Percentiles rank a stretch among this genome's conserved stretches.
phyloP scores from a whole-genome alignment of 2,329 filamentous ascomycete genomes.

The Pseudopithomyces maydicus region DNA sequence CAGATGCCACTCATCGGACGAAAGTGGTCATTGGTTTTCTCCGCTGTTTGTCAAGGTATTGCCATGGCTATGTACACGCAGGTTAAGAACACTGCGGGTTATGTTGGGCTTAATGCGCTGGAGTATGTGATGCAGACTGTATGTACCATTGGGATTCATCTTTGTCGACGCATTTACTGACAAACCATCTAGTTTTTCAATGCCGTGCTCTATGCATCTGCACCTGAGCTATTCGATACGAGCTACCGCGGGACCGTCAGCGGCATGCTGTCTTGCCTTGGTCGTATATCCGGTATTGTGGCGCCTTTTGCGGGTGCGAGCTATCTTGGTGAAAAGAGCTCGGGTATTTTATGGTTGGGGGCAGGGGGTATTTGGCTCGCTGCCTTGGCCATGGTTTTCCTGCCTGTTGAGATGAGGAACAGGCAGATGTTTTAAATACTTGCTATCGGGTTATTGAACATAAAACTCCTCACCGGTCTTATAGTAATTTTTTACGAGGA shows the following conservation, averaged over 20 bases:
- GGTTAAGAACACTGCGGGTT: constrained; percentile 29
- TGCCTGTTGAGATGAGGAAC: constrained; percentile 37
- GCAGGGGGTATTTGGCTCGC: constrained; percentile 37
- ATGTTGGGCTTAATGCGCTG: constrained; percentile 34
- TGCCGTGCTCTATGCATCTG: constrained; percentile 35
- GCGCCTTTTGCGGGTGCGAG: constrained; percentile 35
- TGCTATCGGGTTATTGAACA: no score
- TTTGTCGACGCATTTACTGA: neutral
- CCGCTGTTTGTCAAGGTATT: constrained; percentile 32
- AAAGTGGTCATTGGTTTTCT: constrained; percentile 36
- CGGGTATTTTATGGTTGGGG: constrained; percentile 35
- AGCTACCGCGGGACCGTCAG: constrained; percentile 36
- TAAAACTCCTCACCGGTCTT: no score
- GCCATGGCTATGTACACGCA: constrained; percentile 40
- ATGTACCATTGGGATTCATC: neutral
- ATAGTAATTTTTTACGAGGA: no score
- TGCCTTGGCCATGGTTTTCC: constrained; percentile 32
- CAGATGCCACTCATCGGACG: constrained; percentile 34
- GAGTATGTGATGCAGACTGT: constrained; percentile 42
- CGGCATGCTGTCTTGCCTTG: constrained; percentile 35
- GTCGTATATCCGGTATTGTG: constrained; percentile 33
- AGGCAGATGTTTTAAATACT: constrained; percentile 33
- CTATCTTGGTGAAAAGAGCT: constrained; percentile 23
- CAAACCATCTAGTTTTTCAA: constrained; percentile 30
- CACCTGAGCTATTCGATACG: constrained; percentile 35